Base-by-base conservation (phyloP, 495 filamentous ascomycete species). In the Daldinia childiae region DNA sequence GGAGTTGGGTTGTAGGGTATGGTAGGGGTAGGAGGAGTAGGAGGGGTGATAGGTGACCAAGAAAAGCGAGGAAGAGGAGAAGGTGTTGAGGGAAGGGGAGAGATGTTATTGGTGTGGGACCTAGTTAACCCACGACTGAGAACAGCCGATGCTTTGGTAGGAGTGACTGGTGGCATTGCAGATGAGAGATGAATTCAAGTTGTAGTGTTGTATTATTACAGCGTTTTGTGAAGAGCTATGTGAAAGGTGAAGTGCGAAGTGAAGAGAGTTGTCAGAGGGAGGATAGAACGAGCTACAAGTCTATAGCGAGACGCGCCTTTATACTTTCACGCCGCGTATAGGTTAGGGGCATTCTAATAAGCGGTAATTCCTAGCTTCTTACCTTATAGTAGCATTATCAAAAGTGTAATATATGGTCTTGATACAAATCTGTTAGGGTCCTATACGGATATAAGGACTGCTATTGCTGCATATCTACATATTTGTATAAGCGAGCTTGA, bases 61-160 rank as follows among this genome's bases (percentile, higher is more conserved):
- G 27, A 54, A 36, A 32, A 38, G 11, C 57, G 56, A 41, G 69
- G 68, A 17, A 14, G 30, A 50, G 30, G 58, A 55, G 64, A 39
- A 7, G 38, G 64, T 4, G 56, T 63, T n/a, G 58, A 41, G 15
- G 73, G 68, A 38, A 77, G 60, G 55, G 58, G 64, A n/a, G 61
- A 38, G 27, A 21, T 9, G 6, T 34, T 50, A 4, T 34, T 50
- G n/a, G 4, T 64, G 70, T 68, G 70, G 70, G 70, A 73, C 70
- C 56, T 26, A 73, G 56, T 73, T 73, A 68, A 45, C 70, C 70
- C 70, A 73, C 70, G 70, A 73, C 70, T 73, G 64, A 65, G 57
- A 68, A 61, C 64, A 73, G 70, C 70, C 70, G 70, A 68, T 57
- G 39, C 50, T 73, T 68, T 68, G 14, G 61, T 61, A 54, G 65